Evolutionary conservation across 1,284 basidiomycete species (phyloP).

Genomic region (Fomitopsis pinicola): DNA sequence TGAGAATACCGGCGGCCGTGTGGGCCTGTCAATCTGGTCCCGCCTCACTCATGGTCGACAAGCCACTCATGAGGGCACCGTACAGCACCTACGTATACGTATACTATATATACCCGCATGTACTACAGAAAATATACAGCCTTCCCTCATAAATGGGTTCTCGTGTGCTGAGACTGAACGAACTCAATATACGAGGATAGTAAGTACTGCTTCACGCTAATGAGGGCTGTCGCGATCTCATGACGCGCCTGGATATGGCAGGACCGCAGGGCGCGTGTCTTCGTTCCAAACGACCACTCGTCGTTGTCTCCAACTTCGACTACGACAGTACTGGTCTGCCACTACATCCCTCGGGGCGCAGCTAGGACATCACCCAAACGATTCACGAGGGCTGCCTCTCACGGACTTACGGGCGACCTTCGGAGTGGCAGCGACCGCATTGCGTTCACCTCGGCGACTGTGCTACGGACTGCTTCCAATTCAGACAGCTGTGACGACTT

Average conservation of each 20-base stretch:
- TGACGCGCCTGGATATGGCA: background rate
- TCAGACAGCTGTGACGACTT: background rate
- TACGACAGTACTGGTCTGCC: background rate
- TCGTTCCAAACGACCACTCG: background rate
- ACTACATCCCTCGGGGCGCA: background rate
- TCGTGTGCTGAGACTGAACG: no score
- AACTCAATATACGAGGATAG: background rate
- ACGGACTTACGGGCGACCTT: background rate
- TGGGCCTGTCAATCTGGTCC: no score
- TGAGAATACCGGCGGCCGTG: no score
- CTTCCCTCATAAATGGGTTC: no score
- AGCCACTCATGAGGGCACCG: no score
- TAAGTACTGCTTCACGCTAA: background rate
- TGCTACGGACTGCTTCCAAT: background rate
- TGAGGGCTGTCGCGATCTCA: background rate
- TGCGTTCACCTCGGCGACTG: conserved; percentile 1
- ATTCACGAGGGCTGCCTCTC: background rate
- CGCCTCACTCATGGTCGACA: no score
- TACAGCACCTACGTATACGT: no score
- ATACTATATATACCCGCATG: no score
- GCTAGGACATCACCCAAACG: background rate
- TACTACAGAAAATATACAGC: no score
- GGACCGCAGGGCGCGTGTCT: background rate
- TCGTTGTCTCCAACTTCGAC: background rate
- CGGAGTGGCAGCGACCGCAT: conserved; percentile 2